Evolutionary conservation across 768 basidiomycete genomes (phyloP).

Genomic region (Polyporus arcularius): DNA sequence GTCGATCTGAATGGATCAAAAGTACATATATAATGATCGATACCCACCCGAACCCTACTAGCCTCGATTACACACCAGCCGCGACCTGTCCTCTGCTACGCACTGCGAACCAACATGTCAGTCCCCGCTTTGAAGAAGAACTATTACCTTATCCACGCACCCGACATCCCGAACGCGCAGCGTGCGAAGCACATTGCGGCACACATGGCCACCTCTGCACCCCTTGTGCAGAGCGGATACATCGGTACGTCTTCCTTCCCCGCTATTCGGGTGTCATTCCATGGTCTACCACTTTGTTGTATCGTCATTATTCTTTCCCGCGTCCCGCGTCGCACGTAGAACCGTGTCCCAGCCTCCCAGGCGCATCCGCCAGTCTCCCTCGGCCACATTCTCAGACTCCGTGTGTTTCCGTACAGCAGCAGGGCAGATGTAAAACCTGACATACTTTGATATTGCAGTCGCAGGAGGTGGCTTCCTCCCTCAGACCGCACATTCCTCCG

Average conservation of each 20-base stretch:
- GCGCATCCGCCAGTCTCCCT: too few relatives aligned
- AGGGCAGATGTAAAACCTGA: too few relatives aligned
- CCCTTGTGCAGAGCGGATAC: neutral
- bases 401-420: too few relatives aligned
- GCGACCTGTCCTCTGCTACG: too few relatives aligned
- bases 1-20: too few relatives aligned
- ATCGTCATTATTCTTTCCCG: neutral
- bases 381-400: too few relatives aligned
- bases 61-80: too few relatives aligned
- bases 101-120: neutral
- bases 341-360: too few relatives aligned
- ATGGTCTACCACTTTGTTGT: too few relatives aligned
- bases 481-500: neutral
- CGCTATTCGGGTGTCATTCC: neutral
- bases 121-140: neutral
- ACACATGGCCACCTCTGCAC: neutral
- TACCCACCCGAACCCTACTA: too few relatives aligned
- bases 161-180: constrained; percentile 10
- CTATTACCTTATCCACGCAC: neutral
- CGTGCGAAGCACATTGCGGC: neutral
- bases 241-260: constrained; percentile 3
- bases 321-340: too few relatives aligned
- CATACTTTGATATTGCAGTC: neutral
- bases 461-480: neutral
- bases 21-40: too few relatives aligned